Base-by-base conservation (phyloP, 192 early-diverging fungal genomes). In the Entomortierella chlamydospora region DNA sequence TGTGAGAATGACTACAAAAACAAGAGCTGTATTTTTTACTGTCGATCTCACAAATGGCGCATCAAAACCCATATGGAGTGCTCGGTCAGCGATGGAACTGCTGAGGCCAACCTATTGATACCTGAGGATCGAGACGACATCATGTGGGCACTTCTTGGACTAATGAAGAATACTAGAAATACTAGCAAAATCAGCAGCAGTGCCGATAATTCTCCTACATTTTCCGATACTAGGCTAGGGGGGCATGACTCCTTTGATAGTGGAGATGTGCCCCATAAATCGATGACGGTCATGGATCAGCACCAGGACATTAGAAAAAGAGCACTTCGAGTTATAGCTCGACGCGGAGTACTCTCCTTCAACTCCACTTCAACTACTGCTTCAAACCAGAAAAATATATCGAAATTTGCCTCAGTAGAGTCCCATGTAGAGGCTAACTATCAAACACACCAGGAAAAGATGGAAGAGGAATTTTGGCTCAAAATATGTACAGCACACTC, bases 81-180 rank as follows among this genome's bases (percentile, higher is more conserved):
- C 30, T 45, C 42, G 18, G 41, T 67, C 0, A 33, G 37, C 15
- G 72, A 74, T 47, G 72, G 72, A 1, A 67, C 72, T 0, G 58
- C 57, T 6, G 58, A 67, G 17, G 64, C 43, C 7, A 34, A 33
- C 6, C n/a, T 66, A 34, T 9, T 53, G 15, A 41, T 74, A 4
- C 37, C 29, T 1, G 39, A 26, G 7, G 64, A 74, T 41, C 72
- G 55, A 39, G 64, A 74, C 17, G 72, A 41, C 1, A 30, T 67
- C 13, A 55, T 74, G 72, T 74, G 72, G 72, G 61, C 72, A 22
- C 52, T 74, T 0, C 20, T 74, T 26, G 72, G 72, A 1, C 17
- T 74, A 17, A 42, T 37, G 23, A 42, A 50, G 42, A 42, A 30
- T n/a, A 49, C 31, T 3, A 7, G 4, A 33, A 33, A 30, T n/a